Evolutionary conservation across 345 rosid species (phyloP), one percentile per base, ranked within the genome.

Genomic region (Iberis pinnata): DNA sequence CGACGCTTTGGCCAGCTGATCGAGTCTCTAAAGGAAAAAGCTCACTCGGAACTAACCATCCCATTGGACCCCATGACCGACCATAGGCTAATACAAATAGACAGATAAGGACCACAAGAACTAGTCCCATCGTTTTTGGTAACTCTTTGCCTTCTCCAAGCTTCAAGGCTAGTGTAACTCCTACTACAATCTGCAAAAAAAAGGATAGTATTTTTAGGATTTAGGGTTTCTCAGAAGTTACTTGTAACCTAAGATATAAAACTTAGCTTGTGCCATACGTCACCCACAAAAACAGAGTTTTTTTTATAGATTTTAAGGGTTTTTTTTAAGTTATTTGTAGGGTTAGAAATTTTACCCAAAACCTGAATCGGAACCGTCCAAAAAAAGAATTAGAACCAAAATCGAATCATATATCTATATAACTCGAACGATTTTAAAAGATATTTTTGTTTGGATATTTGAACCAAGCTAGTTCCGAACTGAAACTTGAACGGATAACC

Each of bases 1-100:
- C 95, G 37, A 86, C 46, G 42, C 93, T 89, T 70, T 83, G 97
- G 11, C 97, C 95, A 1, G 97, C 97, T 17, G 97, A 89, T 43
- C 97, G 70, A 1, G 93, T 89, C 74, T 89, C 95, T 67, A 86
- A 45, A 0, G 94, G 95, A 48, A 89, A 89, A 15, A 89, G 39
- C 76, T 89, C 97, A 35, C 97, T 86, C 3, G 95, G 97, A 20
- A 86, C 95, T 15, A 89, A 67, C 97, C 95, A 89, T 6, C 95
- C 95, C n/a, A 89, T 74, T 13, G 95, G 97, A 3, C 97, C 97
- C 95, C 97, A 89, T 0, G 95, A 89, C 61, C 95, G 77, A 6
- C 95, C 97, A 8, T 83, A 86, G 0, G 95, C 89, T 36, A 85
- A 54, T 12, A 83, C 90, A 58, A 89, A 89, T 5, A 83, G 52